A percentile compares a stretch with the other conserved stretches of the same genome.
Conservation (phyloP, 2,329 filamentous ascomycete species). For the Aspergillus fijiensis region DNA sequence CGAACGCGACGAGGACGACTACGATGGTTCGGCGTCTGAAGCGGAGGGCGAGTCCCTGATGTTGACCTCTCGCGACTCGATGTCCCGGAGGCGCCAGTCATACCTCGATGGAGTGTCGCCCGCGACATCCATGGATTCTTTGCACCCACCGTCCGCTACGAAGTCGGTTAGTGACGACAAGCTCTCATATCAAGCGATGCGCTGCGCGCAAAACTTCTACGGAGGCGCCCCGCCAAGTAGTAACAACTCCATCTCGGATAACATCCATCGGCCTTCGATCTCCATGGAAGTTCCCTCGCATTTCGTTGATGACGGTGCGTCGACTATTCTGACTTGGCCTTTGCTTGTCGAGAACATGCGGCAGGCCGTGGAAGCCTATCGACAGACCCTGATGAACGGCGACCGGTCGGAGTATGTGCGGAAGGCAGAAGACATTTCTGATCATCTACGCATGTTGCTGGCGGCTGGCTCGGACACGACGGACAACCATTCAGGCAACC, state of each 20-base stretch:
- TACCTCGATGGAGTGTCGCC: conserved; percentile 73
- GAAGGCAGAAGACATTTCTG: conserved; percentile 95
- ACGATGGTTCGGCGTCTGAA: conserved; percentile 88
- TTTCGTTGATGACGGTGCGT: conserved; percentile 87
- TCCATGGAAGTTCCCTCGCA: conserved; percentile 66
- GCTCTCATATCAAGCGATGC: conserved; percentile 16
- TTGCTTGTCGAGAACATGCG: conserved; percentile 91
- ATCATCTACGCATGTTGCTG: conserved; percentile 89
- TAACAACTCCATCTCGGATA: conserved; percentile 56
- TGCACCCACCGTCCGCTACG: conserved; percentile 66
- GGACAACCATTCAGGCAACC: conserved; percentile 97
- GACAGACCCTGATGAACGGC: conserved; percentile 80
- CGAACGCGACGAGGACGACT: conserved; percentile 83
- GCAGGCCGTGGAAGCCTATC: conserved; percentile 81
- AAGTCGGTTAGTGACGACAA: conserved; percentile 59
- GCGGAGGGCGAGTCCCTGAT: conserved; percentile 74
- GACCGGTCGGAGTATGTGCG: conserved; percentile 88
- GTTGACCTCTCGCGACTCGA: conserved; percentile 66
- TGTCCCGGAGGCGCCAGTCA: conserved; percentile 66
- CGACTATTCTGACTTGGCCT: conserved; percentile 82
- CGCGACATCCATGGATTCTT: conserved; percentile 87
- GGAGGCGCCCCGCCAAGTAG: conserved; percentile 51
- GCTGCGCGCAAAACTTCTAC: conserved; percentile 24
- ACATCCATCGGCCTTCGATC: conserved; percentile 44
- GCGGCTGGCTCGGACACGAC: conserved; percentile 95